A percentile compares a stretch with the other conserved stretches of the same genome.
phyloP scores from a whole-genome alignment of 768 basidiomycete genomes.

The Leucocoprinus sp. region DNA sequence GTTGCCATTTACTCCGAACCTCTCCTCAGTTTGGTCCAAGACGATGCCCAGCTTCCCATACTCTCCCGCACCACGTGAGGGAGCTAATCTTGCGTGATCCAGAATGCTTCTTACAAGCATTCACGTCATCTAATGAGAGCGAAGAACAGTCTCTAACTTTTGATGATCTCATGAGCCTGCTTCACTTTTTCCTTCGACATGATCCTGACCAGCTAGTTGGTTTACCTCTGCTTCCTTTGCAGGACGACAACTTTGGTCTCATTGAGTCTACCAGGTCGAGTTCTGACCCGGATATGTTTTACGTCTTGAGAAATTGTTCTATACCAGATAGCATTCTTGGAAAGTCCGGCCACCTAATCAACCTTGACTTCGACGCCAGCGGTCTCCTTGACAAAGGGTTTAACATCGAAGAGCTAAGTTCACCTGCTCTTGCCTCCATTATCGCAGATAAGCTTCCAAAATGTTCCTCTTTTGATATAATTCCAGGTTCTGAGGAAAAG shows the following conservation, averaged over 20 bases:
- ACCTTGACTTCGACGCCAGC: slow-evolving; percentile 1
- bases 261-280: slow-evolving; percentile 16
- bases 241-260: slow-evolving; percentile 22
- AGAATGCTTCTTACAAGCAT: neutral
- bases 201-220: slow-evolving; percentile 17
- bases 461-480: neutral
- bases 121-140: neutral
- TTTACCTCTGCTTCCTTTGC: slow-evolving; percentile 28
- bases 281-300: slow-evolving; percentile 6
- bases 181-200: slow-evolving; percentile 19
- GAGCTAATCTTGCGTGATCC: neutral
- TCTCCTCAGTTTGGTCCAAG: slow-evolving; percentile 2
- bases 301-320: slow-evolving; percentile 15
- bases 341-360: neutral
- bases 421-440: slow-evolving; percentile 1
- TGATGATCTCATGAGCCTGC: slow-evolving; percentile 11
- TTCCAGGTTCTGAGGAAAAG: neutral
- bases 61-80: slow-evolving; percentile 2
- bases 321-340: neutral
- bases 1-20: slow-evolving; percentile 4
- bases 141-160: neutral
- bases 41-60: slow-evolving; percentile 1
- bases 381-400: neutral
- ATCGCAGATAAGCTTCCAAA: slow-evolving; percentile 5
- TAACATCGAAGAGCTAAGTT: slow-evolving; percentile 6